These are phyloP conservation scores for Mycothermus thermophilus DNA, from an alignment of 495 filamentous ascomycete species.

Conservation along the genomic window DNA sequence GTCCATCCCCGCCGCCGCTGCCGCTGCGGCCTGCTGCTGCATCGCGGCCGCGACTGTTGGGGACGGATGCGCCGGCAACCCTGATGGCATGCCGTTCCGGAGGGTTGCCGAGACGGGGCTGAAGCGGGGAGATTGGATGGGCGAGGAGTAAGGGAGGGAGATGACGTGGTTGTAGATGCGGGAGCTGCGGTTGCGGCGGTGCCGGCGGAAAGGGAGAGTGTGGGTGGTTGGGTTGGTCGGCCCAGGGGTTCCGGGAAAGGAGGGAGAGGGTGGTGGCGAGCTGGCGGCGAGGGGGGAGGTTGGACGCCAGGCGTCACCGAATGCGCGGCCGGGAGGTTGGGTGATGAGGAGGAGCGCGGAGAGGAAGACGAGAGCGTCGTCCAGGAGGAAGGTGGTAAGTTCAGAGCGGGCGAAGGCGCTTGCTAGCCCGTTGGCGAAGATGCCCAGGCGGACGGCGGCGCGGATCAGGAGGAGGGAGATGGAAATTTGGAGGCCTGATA, in stretches of 20 bases:
- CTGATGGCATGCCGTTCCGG: neutral
- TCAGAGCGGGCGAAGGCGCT: conserved; percentile 17
- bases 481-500: conserved; percentile 16
- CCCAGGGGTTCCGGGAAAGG: no score
- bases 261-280: no score
- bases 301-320: conserved; percentile 17
- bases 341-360: conserved; percentile 15
- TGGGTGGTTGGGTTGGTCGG: neutral
- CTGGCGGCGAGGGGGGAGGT: conserved; percentile 18
- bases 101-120: conserved; percentile 1
- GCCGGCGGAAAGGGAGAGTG: neutral
- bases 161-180: conserved; percentile 2
- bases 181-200: conserved; percentile 2
- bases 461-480: conserved; percentile 21
- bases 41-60: no score
- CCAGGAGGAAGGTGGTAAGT: conserved; percentile 19
- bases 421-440: conserved; percentile 17
- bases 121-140: conserved; percentile 2
- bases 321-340: conserved; percentile 14
- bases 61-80: conserved; percentile 5
- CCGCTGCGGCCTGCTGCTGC: no score
- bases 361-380: conserved; percentile 26
- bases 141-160: conserved; percentile 3
- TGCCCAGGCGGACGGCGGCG: conserved; percentile 20
- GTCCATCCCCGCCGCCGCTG: no score